Evolutionary conservation across 2,329 filamentous ascomycete species (phyloP).

Genomic region (Calonectria hongkongensis): DNA sequence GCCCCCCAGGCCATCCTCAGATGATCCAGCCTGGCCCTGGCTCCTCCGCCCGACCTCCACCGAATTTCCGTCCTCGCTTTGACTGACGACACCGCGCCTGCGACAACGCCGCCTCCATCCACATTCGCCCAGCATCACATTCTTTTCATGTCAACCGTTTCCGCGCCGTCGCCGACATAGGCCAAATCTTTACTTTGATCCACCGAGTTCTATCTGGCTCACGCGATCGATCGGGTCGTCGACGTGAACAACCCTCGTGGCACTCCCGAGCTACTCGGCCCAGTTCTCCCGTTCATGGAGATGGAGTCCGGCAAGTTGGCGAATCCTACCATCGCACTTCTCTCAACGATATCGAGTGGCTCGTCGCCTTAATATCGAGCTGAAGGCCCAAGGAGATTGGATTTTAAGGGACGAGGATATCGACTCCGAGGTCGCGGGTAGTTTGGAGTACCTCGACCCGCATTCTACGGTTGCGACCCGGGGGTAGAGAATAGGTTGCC

Average conservation of each 20-base stretch:
- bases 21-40: conserved; percentile 48
- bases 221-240: conserved; percentile 34
- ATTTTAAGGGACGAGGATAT: conserved; percentile 36
- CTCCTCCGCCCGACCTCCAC: conserved; percentile 53
- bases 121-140: conserved; percentile 32
- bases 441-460: conserved; percentile 51
- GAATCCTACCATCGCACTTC: conserved; percentile 47
- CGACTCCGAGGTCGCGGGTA: conserved; percentile 44
- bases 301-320: conserved; percentile 62
- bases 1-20: conserved; percentile 32
- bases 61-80: conserved; percentile 52
- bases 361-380: conserved; percentile 41
- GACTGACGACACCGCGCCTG: conserved; percentile 46
- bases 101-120: conserved; percentile 46
- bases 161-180: conserved; percentile 43
- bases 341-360: conserved; percentile 45
- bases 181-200: conserved; percentile 14
- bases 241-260: conserved; percentile 43
- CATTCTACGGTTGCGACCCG: conserved; percentile 52
- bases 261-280: conserved; percentile 50
- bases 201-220: conserved; percentile 27
- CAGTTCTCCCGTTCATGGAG: conserved; percentile 58
- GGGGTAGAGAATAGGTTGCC: conserved; percentile 60
- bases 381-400: conserved; percentile 25
- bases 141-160: conserved; percentile 32